Base-by-base conservation (phyloP, 768 basidiomycete genomes). In the Roridomyces roridus region DNA sequence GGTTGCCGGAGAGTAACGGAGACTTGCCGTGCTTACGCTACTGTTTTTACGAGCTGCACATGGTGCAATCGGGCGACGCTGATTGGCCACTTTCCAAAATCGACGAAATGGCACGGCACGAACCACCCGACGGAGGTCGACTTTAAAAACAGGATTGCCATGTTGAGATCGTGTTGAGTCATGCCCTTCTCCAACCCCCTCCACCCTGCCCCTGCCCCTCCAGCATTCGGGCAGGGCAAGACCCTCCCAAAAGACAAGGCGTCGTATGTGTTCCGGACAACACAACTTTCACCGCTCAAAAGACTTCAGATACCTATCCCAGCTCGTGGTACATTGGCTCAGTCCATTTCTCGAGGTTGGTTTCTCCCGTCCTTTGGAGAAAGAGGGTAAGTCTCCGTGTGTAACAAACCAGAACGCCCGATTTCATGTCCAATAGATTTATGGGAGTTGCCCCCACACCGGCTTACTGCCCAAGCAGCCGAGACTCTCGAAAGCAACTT, bases 281-380 rank as follows among this genome's bases (percentile, higher is more conserved):
- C 21, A 46, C 18, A 25, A 20, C 31, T 15, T 34, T 17, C 35
- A 17, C 47, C 17, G 34, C 41, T 44, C 18, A 18, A 34, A 34
- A 8, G 31, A 34, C 11, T 18, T 20, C 62, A 84, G 83, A 51
- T 73, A 65, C 65, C 59, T 81, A 18, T 85, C 83, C 8, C 73
- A 73, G 31, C 66, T 85, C 1, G 57, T 81, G 26, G 81, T 84
- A 29, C 71, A 76, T 17, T 86, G 85, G 85, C 65, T 87, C 8
- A 72, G 70, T 24, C 76, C 84, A 1, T 78, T 88, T 57, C 72
- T 87, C 5, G 71, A 73, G 28, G 84, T 86, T 14, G 85, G 85
- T 1, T 87, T 80, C 63, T 80, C 83, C 8, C 73, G 85, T 46
- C 85, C 85, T 0, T 61, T 86, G 10, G 74, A 84, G 70, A 76